Percentiles rank a stretch among this genome's conserved stretches.
These are phyloP conservation scores for Cornus florida DNA, from an alignment of 148 eudicot genomes.

Conservation along the genomic window DNA sequence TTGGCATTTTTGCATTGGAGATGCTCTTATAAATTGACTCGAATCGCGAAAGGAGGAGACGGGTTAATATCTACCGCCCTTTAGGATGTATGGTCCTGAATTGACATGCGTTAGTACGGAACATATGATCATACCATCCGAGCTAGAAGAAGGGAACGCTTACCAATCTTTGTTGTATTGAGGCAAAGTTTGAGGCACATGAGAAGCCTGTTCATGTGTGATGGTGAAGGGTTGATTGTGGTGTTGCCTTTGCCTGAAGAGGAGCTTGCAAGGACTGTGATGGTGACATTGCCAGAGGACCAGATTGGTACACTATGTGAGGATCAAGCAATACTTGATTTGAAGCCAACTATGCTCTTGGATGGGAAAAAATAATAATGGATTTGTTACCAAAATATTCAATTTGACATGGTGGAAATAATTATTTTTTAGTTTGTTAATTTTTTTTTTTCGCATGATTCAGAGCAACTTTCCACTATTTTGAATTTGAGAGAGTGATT, in stretches of 20 bases:
- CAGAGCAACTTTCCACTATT: too few relatives aligned
- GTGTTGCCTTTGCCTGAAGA: not conserved
- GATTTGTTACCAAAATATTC: too few relatives aligned
- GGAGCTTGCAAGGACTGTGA: not conserved
- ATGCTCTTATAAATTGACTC: slow-evolving; percentile 35
- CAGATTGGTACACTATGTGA: not conserved
- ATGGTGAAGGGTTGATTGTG: slow-evolving; percentile 52
- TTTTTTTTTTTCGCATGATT: too few relatives aligned
- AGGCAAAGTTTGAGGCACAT: slow-evolving; percentile 36
- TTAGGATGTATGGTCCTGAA: slow-evolving; percentile 48
- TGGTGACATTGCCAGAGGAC: not conserved
- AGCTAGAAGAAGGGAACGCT: not conserved
- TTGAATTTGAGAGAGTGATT: too few relatives aligned
- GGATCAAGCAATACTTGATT: not conserved
- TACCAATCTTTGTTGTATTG: slow-evolving; percentile 39
- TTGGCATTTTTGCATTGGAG: too few relatives aligned
- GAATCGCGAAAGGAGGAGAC: slow-evolving; percentile 30
- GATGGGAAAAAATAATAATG: not conserved
- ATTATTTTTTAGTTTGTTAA: too few relatives aligned
- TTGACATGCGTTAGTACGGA: slow-evolving; percentile 12
- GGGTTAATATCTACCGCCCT: slow-evolving; percentile 23
- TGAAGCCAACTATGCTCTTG: not conserved
- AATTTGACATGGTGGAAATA: too few relatives aligned
- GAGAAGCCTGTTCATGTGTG: slow-evolving; percentile 60
- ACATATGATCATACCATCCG: slow-evolving; percentile 32